A percentile compares a stretch with the other conserved stretches of the same genome.
phyloP scores from a whole-genome alignment of 164 flowering plant genomes.

The Nelumbo lutea region DNA sequence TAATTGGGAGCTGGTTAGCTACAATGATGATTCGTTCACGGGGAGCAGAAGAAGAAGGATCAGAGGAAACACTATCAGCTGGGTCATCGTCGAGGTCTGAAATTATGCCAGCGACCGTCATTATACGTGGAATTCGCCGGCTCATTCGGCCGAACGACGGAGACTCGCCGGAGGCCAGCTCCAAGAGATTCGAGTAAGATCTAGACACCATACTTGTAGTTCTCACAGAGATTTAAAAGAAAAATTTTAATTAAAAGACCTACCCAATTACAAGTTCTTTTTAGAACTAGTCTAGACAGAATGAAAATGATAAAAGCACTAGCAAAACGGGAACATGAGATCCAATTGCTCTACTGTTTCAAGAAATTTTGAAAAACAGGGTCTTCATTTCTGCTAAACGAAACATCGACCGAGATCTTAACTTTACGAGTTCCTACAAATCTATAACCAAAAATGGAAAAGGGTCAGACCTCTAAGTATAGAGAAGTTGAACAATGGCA shows the following conservation, averaged over 20 bases:
- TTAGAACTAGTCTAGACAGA: background rate
- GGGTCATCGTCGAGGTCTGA: conserved; percentile 51
- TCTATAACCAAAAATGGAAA: background rate
- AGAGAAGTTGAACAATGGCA: background rate
- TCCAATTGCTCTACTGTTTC: background rate
- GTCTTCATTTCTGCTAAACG: no score
- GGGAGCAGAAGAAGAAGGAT: conserved; percentile 37
- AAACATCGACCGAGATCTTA: background rate
- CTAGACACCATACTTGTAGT: conserved; percentile 40
- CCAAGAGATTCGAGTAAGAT: conserved; percentile 64
- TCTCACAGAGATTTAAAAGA: background rate
- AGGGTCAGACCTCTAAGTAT: no score
- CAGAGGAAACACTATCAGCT: conserved; percentile 36
- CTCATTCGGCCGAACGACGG: conserved; percentile 45
- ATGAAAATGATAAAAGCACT: background rate
- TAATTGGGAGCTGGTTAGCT: conserved; percentile 62
- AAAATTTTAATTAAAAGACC: background rate
- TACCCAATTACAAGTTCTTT: background rate
- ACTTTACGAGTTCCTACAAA: background rate
- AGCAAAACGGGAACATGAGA: background rate
- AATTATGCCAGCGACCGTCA: conserved; percentile 54
- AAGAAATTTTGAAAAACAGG: background rate
- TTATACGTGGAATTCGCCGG: conserved; percentile 47
- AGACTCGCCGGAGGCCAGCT: conserved; percentile 55
- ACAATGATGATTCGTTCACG: conserved; percentile 54